Conservation (phyloP, 441 rosid species). For the Lepidium campestre region DNA sequence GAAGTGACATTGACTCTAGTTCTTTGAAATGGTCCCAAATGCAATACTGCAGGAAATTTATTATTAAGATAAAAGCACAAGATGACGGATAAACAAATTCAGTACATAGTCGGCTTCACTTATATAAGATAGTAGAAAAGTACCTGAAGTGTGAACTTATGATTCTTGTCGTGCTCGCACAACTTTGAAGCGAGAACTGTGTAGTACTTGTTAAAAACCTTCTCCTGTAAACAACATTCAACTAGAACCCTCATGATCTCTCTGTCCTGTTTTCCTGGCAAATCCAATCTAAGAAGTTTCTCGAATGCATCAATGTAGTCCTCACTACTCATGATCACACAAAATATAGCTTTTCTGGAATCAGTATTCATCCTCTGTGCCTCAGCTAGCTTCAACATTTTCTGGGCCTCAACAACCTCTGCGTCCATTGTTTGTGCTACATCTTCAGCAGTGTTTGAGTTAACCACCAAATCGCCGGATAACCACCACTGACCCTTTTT, state of each 20-base stretch:
- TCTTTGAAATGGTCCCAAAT: constrained; percentile 85
- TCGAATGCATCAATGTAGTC: constrained; percentile 88
- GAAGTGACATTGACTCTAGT: constrained; percentile 61
- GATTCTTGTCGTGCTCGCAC: constrained; percentile 81
- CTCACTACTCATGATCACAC: constrained; percentile 87
- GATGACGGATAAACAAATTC: not conserved
- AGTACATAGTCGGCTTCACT: not conserved
- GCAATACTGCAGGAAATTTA: constrained; percentile 49
- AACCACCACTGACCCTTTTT: constrained; percentile 97
- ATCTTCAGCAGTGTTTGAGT: constrained; percentile 43
- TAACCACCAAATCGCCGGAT: constrained; percentile 44
- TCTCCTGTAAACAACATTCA: constrained; percentile 87
- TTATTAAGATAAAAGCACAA: not conserved
- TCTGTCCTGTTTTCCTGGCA: constrained; percentile 87
- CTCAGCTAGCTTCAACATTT: constrained; percentile 87
- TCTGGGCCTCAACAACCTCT: constrained; percentile 73
- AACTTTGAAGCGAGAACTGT: constrained; percentile 66
- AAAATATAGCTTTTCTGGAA: constrained; percentile 78
- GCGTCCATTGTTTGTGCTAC: constrained; percentile 81
- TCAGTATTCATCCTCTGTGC: constrained; percentile 92
- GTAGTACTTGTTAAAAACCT: constrained; percentile 80
- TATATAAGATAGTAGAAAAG: not conserved
- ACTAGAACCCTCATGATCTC: constrained; percentile 84
- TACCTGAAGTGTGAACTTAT: constrained; percentile 88
- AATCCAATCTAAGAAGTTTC: constrained; percentile 77